Evolutionary conservation across 164 flowering plant genomes (phyloP), one percentile per base, ranked within the genome.

Genomic region (Vitis cinerea): DNA sequence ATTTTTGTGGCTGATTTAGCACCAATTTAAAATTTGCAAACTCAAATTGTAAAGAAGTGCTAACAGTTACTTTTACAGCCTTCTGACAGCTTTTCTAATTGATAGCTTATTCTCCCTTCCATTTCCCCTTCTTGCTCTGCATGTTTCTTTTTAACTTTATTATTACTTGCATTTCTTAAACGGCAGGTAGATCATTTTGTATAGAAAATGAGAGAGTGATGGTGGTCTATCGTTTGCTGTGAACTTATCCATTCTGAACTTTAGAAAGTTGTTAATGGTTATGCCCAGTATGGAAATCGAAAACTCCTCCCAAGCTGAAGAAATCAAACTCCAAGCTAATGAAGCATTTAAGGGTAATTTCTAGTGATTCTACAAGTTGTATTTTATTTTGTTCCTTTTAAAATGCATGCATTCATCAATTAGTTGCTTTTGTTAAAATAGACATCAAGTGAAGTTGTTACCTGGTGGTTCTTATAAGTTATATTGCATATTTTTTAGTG

Each of bases 281-380:
- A 70, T 82, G 80, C 82, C 80, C 75, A 71, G 49, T 57, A 88
- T 88, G 92, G 93, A 82, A 58, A 65, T 75, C 64, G 80, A 70
- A 67, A 80, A 80, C 61, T 80, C 88, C n/a, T 80, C 92, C 47
- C 80, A 66, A 64, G 95, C 98, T 57, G 98, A 95, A 80, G 92
- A 88, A 79, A 50, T 88, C 69, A 95, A 93, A 82, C 50, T 74
- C 60, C 78, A 68, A 44, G 99, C 98, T 6, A 95, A 95, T 81
- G 98, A 93, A 70, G 96, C 98, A 62, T 95, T 91, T 73, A 95
- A 92, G 81, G 95, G 99, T 93, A 64, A 52, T 50, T 9, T 61
- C 19, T n/a, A 5, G 47, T 37, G 15, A 17, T 66, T 29, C 27
- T 11, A 6, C 6, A 12, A 50, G 13, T 27, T 52, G 48, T 23